phyloP scores from a whole-genome alignment of 1,284 basidiomycete genomes.

The Dichomitus squalens region DNA sequence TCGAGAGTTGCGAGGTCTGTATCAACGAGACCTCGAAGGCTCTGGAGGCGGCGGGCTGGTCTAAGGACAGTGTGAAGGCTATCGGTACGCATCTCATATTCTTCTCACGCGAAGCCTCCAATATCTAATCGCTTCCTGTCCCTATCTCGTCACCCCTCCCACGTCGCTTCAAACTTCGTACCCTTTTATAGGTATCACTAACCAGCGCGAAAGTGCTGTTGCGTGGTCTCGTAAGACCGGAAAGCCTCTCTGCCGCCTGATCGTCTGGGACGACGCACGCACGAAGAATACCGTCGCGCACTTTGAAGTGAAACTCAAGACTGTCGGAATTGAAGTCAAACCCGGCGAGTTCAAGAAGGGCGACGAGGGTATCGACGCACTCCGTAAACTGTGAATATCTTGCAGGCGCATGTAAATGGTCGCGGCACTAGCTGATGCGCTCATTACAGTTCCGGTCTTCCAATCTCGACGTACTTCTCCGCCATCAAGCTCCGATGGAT shows the following conservation, averaged over 20 bases:
- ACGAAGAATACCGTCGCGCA: conserved; percentile 84
- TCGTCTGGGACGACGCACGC: conserved; percentile 96
- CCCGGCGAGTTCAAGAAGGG: conserved; percentile 71
- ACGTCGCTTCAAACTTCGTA: neutral
- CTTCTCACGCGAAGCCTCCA: neutral
- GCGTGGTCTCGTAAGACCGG: conserved; percentile 93
- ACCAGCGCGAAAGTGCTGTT: conserved; percentile 96
- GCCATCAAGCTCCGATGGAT: conserved; percentile 97
- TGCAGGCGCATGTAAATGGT: neutral
- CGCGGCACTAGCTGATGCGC: neutral
- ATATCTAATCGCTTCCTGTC: neutral
- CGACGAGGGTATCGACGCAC: conserved; percentile 64
- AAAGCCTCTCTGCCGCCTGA: conserved; percentile 85
- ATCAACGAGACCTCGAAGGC: conserved; percentile 75
- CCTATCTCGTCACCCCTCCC: too few relatives aligned
- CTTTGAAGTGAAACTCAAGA: conserved; percentile 73
- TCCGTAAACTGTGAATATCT: conserved; percentile 66
- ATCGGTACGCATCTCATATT: conserved; percentile 64
- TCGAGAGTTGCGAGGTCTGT: conserved; percentile 76
- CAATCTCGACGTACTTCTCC: conserved; percentile 96
- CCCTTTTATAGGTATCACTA: conserved; percentile 81
- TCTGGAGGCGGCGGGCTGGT: conserved; percentile 78
- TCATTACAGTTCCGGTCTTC: conserved; percentile 76
- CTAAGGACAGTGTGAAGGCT: conserved; percentile 83
- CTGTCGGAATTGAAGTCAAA: conserved; percentile 75